Base-by-base conservation (phyloP, 495 filamentous ascomycete genomes). In the Penicillium cinerascens region DNA sequence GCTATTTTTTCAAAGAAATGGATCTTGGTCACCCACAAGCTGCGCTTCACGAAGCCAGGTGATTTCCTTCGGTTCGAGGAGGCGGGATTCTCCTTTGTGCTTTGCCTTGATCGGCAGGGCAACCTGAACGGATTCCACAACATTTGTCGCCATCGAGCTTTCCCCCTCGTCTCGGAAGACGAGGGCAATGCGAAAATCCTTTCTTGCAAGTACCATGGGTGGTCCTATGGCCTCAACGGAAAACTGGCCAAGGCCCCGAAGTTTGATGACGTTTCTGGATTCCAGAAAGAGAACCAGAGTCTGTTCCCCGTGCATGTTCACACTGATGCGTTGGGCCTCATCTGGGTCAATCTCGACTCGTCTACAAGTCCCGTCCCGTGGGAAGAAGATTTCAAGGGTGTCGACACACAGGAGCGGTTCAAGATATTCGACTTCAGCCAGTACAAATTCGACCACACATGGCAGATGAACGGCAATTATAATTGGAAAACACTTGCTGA, bases 131-230 rank as follows among this genome's bases (percentile, higher is more conserved):
- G 70, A 11, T 81, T 83, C 58, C 76, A 82, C 68, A 82, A 82
- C 52, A 73, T 80, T 26, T 82, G 80, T 57, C 68, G 80, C 16
- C 80, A 83, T 55, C 75, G 78, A 8, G 78, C 79, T 17, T 82
- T 74, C 57, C 78, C 78, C n/a, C 66, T 83, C 20, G 70, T 82
- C 3, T 68, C 68, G 15, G 71, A 75, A 44, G 65, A 74, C 22
- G 46, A 65, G 6, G 81, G 81, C 3, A 73, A 68, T 23, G 63
- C 73, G 10, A 74, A 67, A 17, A 74, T 82, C 45, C 70, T 83
- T 35, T 64, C 73, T 26, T 85, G 80, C 71, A 75, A 76, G 49
- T 85, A 83, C 47, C 82, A 85, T 59, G 81, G 81, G 38, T 85
- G 82, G 81, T 76, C 74, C 0, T 83, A 83, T 41, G 77, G 76